These are phyloP conservation scores for Tuber borchii DNA, from an alignment of 495 filamentous ascomycete species.

Conservation along the genomic window DNA sequence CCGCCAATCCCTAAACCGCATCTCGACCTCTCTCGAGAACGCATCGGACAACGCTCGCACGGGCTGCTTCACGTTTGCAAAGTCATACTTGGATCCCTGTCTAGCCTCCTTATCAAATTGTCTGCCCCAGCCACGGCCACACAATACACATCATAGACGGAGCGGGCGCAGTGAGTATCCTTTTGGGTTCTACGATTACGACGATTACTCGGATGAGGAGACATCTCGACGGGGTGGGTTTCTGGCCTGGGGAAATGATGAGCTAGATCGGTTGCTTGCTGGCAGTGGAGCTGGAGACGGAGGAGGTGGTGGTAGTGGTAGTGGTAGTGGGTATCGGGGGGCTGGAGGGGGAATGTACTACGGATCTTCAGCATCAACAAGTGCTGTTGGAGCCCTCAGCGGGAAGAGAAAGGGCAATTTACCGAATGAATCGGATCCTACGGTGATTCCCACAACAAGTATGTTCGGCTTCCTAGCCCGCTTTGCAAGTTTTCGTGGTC, in stretches of 20 bases:
- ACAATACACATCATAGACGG: slow-evolving; percentile 22
- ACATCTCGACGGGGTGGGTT: slow-evolving; percentile 49
- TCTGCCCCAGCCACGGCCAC: slow-evolving; percentile 52
- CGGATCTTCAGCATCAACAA: slow-evolving; percentile 27
- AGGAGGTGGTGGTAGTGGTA: slow-evolving; percentile 46
- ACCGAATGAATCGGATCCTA: slow-evolving; percentile 66
- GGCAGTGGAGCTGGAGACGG: slow-evolving; percentile 57
- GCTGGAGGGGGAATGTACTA: slow-evolving; percentile 33
- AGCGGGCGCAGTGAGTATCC: slow-evolving; percentile 59
- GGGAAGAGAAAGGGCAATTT: slow-evolving; percentile 61
- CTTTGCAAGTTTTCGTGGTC: slow-evolving; percentile 73
- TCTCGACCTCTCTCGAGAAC: slow-evolving; percentile 84
- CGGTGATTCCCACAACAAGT: slow-evolving; percentile 80
- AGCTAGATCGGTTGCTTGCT: slow-evolving; percentile 79
- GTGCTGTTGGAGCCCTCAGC: slow-evolving; percentile 11
- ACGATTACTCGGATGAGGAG: slow-evolving; percentile 51
- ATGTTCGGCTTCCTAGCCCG: slow-evolving; percentile 78
- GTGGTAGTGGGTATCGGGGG: slow-evolving; percentile 47
- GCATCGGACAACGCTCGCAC: slow-evolving; percentile 88
- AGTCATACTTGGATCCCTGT: slow-evolving; percentile 78
- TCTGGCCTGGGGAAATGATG: slow-evolving; percentile 70
- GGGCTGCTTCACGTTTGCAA: slow-evolving; percentile 77
- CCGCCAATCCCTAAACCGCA: slow-evolving; percentile 85
- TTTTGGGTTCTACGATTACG: slow-evolving; percentile 96
- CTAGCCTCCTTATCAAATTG: slow-evolving; percentile 59